Evolutionary conservation across 805 yeast species (phyloP).

Genomic region (Saccharomycopsis schoenii): DNA sequence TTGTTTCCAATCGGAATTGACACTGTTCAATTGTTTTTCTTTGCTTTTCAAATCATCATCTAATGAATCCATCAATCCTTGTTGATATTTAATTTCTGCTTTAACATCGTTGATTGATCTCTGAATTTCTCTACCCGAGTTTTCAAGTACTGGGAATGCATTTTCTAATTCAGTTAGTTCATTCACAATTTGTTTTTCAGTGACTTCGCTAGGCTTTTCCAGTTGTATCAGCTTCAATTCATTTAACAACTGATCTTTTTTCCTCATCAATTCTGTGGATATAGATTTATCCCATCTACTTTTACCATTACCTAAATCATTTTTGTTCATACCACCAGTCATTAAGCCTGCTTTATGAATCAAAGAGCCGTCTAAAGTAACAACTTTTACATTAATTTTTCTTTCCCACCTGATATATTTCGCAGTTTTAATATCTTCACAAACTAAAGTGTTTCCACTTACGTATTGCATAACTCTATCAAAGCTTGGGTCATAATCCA

Average conservation of each 20-base stretch:
- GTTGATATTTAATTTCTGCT: conserved; percentile 30
- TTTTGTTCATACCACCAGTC: conserved; percentile 77
- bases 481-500: conserved; percentile 54
- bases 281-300: conserved; percentile 69
- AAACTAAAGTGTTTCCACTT: conserved; percentile 70
- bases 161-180: conserved; percentile 44
- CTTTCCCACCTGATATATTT: conserved; percentile 60
- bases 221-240: conserved; percentile 36
- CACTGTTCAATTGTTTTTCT: conserved; percentile 15
- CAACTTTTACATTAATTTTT: conserved; percentile 52
- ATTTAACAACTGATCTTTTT: conserved; percentile 41
- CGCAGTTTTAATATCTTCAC: conserved; percentile 63
- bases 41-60: conserved; percentile 21
- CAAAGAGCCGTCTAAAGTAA: conserved; percentile 74
- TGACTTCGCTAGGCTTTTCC: conserved; percentile 42
- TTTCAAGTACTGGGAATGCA: conserved; percentile 34
- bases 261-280: conserved; percentile 39
- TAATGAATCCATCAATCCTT: conserved; percentile 11
- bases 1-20: conserved; percentile 16
- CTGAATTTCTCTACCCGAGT: conserved; percentile 33
- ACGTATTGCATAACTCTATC: conserved; percentile 75
- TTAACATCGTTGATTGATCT: conserved; percentile 36
- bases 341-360: conserved; percentile 80
- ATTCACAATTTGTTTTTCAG: conserved; percentile 46
- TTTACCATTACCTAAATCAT: conserved; percentile 24